Percentiles rank a stretch among this genome's conserved stretches.
Evolutionary conservation across 208 protist species (phyloP).

Genomic region (Phytomonas sp.): DNA sequence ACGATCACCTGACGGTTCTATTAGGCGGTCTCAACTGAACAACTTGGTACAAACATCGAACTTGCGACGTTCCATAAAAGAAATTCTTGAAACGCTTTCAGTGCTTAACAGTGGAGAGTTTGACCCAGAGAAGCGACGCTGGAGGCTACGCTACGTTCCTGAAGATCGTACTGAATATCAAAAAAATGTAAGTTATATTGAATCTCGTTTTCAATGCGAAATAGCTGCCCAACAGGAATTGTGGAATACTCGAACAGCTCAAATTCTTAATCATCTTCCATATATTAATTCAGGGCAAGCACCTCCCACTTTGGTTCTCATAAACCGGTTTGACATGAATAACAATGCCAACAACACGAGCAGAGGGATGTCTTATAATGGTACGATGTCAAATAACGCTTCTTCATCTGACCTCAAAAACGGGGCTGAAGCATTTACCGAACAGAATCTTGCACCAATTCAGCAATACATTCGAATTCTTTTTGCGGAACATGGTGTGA

Average conservation of each 20-base stretch:
- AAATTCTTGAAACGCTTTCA: constrained; percentile 56
- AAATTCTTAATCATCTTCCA: constrained; percentile 34
- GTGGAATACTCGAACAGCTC: constrained; percentile 28
- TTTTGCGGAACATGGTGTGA: constrained; percentile 72
- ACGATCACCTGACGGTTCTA: constrained; percentile 39
- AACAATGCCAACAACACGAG: constrained; percentile 1
- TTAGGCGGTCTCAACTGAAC: constrained; percentile 58
- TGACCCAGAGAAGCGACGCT: constrained; percentile 43
- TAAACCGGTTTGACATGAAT: constrained; percentile 4
- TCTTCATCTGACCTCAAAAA: not conserved
- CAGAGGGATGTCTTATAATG: not conserved
- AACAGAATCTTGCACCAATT: constrained; percentile 35
- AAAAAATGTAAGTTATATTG: constrained; percentile 18
- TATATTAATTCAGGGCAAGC: constrained; percentile 30
- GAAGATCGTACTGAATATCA: constrained; percentile 14
- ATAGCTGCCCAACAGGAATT: constrained; percentile 36
- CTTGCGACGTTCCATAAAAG: constrained; percentile 36
- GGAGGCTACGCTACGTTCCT: constrained; percentile 55
- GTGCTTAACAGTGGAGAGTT: constrained; percentile 37
- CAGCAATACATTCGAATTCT: constrained; percentile 52
- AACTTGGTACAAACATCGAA: constrained; percentile 25
- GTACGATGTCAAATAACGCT: not conserved
- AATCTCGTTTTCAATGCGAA: constrained; percentile 28
- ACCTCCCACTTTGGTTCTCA: constrained; percentile 27
- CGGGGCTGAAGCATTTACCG: not conserved